Evolutionary conservation across 2,329 filamentous ascomycete species (phyloP), one percentile per base, ranked within the genome.

Genomic region (Penicillium polonicum): DNA sequence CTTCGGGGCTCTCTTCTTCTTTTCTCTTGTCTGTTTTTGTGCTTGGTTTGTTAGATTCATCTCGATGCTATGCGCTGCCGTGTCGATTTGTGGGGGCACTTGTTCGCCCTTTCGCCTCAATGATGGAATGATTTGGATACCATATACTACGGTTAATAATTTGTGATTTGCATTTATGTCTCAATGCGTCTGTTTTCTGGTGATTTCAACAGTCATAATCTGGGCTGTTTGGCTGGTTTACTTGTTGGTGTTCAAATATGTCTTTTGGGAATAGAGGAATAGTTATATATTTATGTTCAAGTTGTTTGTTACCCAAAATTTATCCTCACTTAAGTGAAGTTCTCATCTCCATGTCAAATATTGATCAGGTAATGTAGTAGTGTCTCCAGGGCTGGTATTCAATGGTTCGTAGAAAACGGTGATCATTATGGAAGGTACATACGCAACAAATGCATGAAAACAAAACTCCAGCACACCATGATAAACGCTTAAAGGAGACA

Each of bases 121-220:
- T 39, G 61, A 60, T 56, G 41, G 48, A 55, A 62, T 44, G 61
- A 63, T 43, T 31, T 51, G 35, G 36, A 57, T 60, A 59, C 39
- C 39, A 44, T 10, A 29, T 44, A 43, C 38, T 55, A 10, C 13
- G 29, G 46, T 46, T 52, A 45, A 48, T 55, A 48, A n/a, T 42
- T 17, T 36, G 39, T 27, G 13, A 15, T 45, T 23, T 25, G 25
- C 10, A 21, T 33, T 31, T 13, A 33, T 23, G 19, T 19, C 10
- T 42, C 15, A 35, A 21, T 46, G 21, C 5, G 25, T 43, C 1
- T 29, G 21, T 27, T 39, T 52, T 21, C 6, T 57, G 39, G 23
- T 4, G 15, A 46, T 12, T 15, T 41, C 2, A n/a, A 7, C 13
- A 4, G 15, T 25, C 6, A n/a, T 25, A 19, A 17, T 33, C 17